Evolutionary conservation across 2,329 filamentous ascomycete genomes (phyloP), one percentile per base, ranked within the genome.

Genomic region (Daldinia sp.): DNA sequence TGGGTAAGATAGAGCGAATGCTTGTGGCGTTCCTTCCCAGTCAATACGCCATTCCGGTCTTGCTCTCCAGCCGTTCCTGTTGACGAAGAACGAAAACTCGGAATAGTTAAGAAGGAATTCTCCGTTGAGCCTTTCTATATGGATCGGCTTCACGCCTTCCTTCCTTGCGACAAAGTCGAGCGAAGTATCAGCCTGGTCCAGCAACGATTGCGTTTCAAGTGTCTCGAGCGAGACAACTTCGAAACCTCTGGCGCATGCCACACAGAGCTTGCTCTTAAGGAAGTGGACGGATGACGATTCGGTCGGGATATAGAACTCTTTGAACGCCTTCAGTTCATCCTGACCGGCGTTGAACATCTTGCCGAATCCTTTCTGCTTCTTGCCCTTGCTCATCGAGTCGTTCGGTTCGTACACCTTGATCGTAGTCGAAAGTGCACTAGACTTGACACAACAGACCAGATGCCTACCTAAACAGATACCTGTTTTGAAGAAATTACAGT

Each of bases 351-450:
- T 93, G 82, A 99, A 95, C 90, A 99, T 97, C 83, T 97, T 97
- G 73, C 93, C 91, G 67, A 99, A 90, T 18, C 96, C 95, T 76
- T 94, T 96, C 79, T 97, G 97, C 84, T 97, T 98, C 84, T 96
- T 97, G 65, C 93, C 93, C 83, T 94, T 96, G 61, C 92, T 91
- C 86, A 97, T 92, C 69, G 93, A 92, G 78, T 98, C 96, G 82
- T 97, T 97, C 0, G 96, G 96, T 82, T 99, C 95, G 81, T 93
- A 98, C n/a, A 98, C 96, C 82, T 98, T 98, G 84, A 99, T 97
- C 1, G 95, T 98, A 13, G 93, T 97, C 59, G 93, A 97, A 35
- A 98, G 84, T 2, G 94, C 93, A 18, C 92, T 95, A 44, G 93
- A 97, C 84, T 97, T 98, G 76, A 98, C 96, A 74, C 93, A 97